Evolutionary conservation across 768 basidiomycete genomes (phyloP).

Genomic region (Suillus lakei): DNA sequence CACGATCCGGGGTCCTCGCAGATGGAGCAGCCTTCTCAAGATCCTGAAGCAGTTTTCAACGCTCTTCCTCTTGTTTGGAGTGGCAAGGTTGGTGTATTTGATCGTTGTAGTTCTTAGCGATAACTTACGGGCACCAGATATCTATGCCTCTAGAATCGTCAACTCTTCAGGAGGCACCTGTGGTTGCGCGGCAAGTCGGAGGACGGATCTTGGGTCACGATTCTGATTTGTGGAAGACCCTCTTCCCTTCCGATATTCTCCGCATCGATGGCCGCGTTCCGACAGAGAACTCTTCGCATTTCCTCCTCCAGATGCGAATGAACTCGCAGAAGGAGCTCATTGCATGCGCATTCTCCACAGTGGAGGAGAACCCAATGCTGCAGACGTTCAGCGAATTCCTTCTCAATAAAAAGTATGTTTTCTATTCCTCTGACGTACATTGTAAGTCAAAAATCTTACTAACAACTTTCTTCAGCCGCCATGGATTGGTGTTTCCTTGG

Average conservation of each 20-base stretch:
- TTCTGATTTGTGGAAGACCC: constrained; percentile 71
- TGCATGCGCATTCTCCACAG: constrained; percentile 74
- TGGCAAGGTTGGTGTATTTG: constrained; percentile 61
- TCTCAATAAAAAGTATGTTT: constrained; percentile 69
- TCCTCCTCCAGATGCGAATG: constrained; percentile 78
- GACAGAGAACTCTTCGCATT: constrained; percentile 74
- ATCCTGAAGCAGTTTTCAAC: constrained; percentile 56
- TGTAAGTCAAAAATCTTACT: constrained; percentile 14
- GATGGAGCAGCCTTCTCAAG: constrained; percentile 37
- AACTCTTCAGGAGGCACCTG: constrained; percentile 65
- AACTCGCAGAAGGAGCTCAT: constrained; percentile 80
- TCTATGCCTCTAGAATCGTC: constrained; percentile 81
- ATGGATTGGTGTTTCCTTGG: constrained; percentile 89
- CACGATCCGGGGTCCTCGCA: constrained; percentile 38
- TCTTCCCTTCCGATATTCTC: constrained; percentile 74
- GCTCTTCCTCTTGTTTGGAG: constrained; percentile 69
- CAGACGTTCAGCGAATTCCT: constrained; percentile 68
- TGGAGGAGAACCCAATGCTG: constrained; percentile 51
- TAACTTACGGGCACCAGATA: constrained; percentile 50
- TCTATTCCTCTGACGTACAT: constrained; percentile 11
- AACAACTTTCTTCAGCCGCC: constrained; percentile 57
- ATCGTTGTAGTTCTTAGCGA: constrained; percentile 5
- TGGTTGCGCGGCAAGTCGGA: constrained; percentile 79
- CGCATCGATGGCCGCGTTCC: constrained; percentile 87
- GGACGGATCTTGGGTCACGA: constrained; percentile 63